These are phyloP conservation scores for Lippia alba DNA, from an alignment of 305 asterid species.

Conservation along the genomic window DNA sequence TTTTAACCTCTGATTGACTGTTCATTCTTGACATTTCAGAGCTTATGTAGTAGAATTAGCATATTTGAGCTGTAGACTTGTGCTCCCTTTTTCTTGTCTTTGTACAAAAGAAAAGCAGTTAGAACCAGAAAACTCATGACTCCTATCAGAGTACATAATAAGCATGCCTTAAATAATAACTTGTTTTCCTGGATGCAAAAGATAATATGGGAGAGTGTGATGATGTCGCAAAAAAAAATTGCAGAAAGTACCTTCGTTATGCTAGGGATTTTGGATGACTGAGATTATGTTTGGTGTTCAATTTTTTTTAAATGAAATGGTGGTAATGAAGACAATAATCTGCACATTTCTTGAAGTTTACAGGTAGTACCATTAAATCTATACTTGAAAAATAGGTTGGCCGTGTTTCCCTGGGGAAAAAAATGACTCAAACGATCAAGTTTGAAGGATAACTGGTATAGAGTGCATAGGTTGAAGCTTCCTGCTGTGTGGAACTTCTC, in stretches of 20 bases:
- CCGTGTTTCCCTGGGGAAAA: not conserved
- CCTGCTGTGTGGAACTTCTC: not conserved
- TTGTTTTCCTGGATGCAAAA: not conserved
- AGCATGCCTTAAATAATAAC: not conserved
- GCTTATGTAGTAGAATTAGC: not conserved
- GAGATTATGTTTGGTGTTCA: not conserved
- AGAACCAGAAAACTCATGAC: not conserved
- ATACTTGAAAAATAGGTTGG: not conserved
- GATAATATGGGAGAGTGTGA: not conserved
- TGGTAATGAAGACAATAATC: not conserved
- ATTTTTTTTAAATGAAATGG: not conserved
- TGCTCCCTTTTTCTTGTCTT: not conserved
- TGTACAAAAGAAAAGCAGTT: constrained; percentile 1
- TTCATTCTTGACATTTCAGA: not conserved
- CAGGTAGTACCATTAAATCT: no score
- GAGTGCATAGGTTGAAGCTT: not conserved
- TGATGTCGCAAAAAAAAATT: not conserved
- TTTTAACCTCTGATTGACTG: not conserved
- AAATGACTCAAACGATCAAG: not conserved
- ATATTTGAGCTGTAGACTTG: not conserved
- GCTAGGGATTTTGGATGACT: no score
- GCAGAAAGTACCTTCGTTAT: no score
- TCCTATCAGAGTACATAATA: not conserved
- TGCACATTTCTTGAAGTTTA: not conserved
- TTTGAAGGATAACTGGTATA: not conserved